phyloP scores from a whole-genome alignment of 495 filamentous ascomycete genomes.

The Tuber aestivum region DNA sequence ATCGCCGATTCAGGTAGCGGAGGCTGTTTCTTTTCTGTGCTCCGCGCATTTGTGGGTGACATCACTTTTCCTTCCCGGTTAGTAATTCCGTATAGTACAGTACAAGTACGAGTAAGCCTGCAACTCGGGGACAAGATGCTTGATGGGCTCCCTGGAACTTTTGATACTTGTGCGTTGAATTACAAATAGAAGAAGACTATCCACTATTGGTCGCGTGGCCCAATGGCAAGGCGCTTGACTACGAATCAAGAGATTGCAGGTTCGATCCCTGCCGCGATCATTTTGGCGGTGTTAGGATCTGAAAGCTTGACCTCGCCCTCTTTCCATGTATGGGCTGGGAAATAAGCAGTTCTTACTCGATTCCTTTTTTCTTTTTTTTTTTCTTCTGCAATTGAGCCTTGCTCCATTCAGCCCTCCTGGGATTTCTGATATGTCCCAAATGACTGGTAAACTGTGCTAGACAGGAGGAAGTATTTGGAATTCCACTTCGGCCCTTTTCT shows the following conservation, averaged over 20 bases:
- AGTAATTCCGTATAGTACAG: neutral
- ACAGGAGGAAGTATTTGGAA: too few species aligned
- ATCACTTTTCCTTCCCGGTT: neutral
- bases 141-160: neutral
- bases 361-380: neutral
- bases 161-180: neutral
- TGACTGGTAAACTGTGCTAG: too few species aligned
- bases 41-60: neutral
- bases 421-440: too few species aligned
- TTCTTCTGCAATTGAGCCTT: too few species aligned
- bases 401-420: too few species aligned
- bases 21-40: neutral
- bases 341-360: neutral
- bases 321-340: neutral
- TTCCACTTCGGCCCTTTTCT: too few species aligned
- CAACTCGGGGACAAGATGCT: too few species aligned
- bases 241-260: slow-evolving; percentile 59
- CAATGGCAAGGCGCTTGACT: slow-evolving; percentile 69
- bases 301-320: neutral
- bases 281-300: neutral
- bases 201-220: slow-evolving; percentile 46
- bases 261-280: slow-evolving; percentile 42
- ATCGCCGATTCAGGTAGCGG: neutral
- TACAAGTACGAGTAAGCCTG: too few species aligned
- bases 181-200: neutral